phyloP scores from a whole-genome alignment of 805 yeast species.

The Ogataea wickerhamii region DNA sequence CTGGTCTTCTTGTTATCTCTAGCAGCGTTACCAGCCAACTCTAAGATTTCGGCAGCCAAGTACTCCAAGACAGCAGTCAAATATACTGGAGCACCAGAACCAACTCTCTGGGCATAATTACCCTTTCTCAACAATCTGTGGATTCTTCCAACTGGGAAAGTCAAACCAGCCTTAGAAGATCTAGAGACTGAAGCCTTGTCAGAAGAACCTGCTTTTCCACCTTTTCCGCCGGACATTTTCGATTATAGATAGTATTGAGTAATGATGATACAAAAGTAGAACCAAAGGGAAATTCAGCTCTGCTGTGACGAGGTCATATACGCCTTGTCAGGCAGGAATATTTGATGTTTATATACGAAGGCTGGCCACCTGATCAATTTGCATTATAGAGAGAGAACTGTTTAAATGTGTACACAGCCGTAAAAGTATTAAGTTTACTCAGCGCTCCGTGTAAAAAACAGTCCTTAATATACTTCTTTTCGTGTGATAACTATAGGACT shows the following conservation, averaged over 20 bases:
- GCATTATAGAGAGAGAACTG: not conserved
- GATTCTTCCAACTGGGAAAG: slow-evolving; percentile 99
- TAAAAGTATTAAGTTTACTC: slow-evolving; percentile 5
- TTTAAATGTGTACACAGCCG: not conserved
- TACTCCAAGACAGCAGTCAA: slow-evolving; percentile 96
- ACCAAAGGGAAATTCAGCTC: not conserved
- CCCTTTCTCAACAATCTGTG: slow-evolving; percentile 96
- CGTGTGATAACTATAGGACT: not conserved
- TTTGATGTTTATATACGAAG: not conserved
- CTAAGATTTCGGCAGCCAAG: slow-evolving; percentile 96
- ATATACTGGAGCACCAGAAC: slow-evolving; percentile 99
- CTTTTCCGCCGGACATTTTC: slow-evolving; percentile 68
- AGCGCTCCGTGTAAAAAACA: slow-evolving; percentile 5
- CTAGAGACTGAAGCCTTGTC: slow-evolving; percentile 96
- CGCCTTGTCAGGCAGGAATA: slow-evolving; percentile 4
- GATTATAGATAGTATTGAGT: slow-evolving; percentile 6
- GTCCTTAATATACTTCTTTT: slow-evolving; percentile 1
- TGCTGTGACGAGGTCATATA: not conserved
- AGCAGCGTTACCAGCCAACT: slow-evolving; percentile 98
- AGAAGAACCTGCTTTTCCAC: slow-evolving; percentile 92
- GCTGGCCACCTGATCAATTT: too few species aligned
- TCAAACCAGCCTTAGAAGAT: slow-evolving; percentile 97
- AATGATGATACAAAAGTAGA: not conserved
- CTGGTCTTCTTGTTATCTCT: slow-evolving; percentile 98
- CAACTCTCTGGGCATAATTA: slow-evolving; percentile 97